Base-by-base conservation (phyloP, 2,329 filamentous ascomycete species). In the Aschersonia sp. region DNA sequence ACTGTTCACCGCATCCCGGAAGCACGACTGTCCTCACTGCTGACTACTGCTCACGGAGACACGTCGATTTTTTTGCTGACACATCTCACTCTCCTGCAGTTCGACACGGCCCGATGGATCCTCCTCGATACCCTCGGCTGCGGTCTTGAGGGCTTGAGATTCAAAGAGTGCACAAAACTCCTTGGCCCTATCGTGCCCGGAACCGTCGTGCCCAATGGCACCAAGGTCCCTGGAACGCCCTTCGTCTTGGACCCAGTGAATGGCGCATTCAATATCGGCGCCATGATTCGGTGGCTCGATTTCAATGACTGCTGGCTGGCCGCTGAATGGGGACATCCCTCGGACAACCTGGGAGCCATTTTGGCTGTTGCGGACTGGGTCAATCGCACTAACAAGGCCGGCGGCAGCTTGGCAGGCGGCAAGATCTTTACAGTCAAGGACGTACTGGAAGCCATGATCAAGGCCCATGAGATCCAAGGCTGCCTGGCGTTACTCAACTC, bases 301-400 rank as follows among this genome's bases (percentile, higher is more conserved):
- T 98, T 97, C 79, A 98, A 98, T 68, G 92, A 98, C 78, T 97
- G 92, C 79, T 98, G 90, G 92, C 76, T 97, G 54, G 92, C 90
- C 43, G 92, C 92, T 49, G 92, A 98, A 72, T 98, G 92, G 92
- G 92, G 92, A 50, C 92, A 98, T 68, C 92, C 92, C 52, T 96
- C 89, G 5, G 92, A 98, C 74, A 98, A 98, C 75, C 69, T 98
- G 57, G 92, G 92, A 53, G 92, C 90, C 60, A 98, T 98, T 63
- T 79, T 98, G 53, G 87, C 90, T 44, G 89, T 96, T 46, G 87
- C 92, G 51, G 92, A 98, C 74, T 98, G 92, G 92, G 80, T 95
- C 62, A 94, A 89, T 58, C 85, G 92, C 58, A 96, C 90, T 63
- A 83, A 84, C 70, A 81, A 80, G 68, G 75, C 77, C 47, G 78